Evolutionary conservation across 179 eudicot genomes (phyloP).

Genomic region (Beta macrorhiza): DNA sequence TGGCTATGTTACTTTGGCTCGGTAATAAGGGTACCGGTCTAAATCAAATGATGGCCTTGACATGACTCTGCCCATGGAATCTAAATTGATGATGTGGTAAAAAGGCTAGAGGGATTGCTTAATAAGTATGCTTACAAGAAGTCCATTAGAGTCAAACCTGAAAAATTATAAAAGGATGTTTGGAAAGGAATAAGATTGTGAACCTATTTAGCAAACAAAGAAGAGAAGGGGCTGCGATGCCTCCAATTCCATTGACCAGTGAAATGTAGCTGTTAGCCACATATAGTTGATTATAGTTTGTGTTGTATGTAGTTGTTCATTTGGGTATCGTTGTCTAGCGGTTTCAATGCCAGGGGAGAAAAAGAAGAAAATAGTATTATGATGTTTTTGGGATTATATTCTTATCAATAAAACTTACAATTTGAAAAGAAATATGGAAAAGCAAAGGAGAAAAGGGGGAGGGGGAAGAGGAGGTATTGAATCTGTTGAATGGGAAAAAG

Average conservation of each 20-base stretch:
- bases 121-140: neutral
- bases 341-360: neutral
- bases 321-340: neutral
- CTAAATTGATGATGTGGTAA: neutral
- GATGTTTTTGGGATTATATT: neutral
- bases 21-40: neutral
- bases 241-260: neutral
- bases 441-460: neutral
- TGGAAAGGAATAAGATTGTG: neutral
- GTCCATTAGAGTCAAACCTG: neutral
- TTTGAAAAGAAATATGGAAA: neutral
- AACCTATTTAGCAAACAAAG: neutral
- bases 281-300: neutral
- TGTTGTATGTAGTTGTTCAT: neutral
- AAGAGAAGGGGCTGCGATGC: neutral
- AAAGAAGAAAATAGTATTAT: neutral
- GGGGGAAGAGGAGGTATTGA: neutral
- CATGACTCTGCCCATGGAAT: neutral
- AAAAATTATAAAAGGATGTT: neutral
- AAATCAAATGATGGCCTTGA: neutral
- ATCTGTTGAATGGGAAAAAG: neutral
- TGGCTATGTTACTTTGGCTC: too few relatives aligned
- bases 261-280: neutral
- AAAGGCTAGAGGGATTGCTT: neutral
- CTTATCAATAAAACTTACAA: neutral